Evolutionary conservation across 331 rosid species (phyloP).

Genomic region (Stylosanthes scabra): DNA sequence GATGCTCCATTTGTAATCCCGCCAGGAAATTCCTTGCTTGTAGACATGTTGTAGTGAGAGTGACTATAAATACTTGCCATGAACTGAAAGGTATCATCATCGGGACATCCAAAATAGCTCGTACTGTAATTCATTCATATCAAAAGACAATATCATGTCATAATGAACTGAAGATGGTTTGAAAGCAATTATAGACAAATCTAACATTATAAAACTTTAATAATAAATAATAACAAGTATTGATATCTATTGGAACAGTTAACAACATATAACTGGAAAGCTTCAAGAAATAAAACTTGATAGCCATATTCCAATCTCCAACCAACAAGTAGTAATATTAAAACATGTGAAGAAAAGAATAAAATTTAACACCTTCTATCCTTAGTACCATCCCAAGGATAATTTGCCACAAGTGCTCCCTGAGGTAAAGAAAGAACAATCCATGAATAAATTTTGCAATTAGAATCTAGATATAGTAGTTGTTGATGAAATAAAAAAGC

Average conservation of each 20-base stretch:
- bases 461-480: conserved; percentile 19
- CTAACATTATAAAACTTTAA: too few species aligned
- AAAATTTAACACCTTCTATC: conserved; percentile 69
- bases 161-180: neutral
- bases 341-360: neutral
- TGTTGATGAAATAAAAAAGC: conserved; percentile 6
- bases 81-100: conserved; percentile 78
- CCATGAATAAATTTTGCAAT: conserved; percentile 28
- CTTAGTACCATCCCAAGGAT: conserved; percentile 92
- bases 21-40: conserved; percentile 75
- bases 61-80: conserved; percentile 87
- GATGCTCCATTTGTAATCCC: conserved; percentile 93
- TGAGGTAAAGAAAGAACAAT: conserved; percentile 39
- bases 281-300: neutral
- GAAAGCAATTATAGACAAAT: conserved; percentile 13
- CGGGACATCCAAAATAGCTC: conserved; percentile 82
- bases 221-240: too few species aligned
- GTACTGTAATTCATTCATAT: conserved; percentile 63
- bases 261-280: neutral
- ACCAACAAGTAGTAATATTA: neutral
- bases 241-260: neutral
- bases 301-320: conserved; percentile 23
- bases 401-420: conserved; percentile 99
- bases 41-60: conserved; percentile 91
- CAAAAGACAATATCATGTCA: conserved; percentile 28